These are phyloP conservation scores for Herpetomonas tarakana DNA, from an alignment of 208 protist genomes.

Conservation along the genomic window DNA sequence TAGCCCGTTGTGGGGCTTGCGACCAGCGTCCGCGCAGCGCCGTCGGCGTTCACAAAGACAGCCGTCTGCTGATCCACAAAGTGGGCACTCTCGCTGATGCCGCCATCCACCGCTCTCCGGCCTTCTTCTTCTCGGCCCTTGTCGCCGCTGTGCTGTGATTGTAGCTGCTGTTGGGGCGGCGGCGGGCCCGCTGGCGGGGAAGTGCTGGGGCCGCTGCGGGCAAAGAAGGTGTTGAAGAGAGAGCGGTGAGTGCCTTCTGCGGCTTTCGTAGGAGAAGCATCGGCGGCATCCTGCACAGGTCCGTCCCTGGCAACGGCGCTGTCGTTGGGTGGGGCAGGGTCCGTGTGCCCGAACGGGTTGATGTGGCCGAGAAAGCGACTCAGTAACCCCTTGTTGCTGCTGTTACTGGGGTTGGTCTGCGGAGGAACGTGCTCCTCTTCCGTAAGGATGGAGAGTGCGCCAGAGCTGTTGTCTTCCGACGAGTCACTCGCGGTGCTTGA, in stretches of 20 bases:
- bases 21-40: conserved; percentile 8
- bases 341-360: conserved; percentile 11
- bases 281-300: no score
- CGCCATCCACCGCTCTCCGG: background rate
- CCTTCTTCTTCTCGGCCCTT: background rate
- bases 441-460: background rate
- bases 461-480: background rate
- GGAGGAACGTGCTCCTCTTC: background rate
- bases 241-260: no score
- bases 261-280: no score
- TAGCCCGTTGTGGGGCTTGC: conserved; percentile 7
- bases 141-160: no score
- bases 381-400: background rate
- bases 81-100: background rate
- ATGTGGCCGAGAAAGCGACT: conserved; percentile 1
- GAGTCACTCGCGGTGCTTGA: background rate
- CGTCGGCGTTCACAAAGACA: conserved; percentile 16
- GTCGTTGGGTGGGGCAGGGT: no score
- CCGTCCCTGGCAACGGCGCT: no score
- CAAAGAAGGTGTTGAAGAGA: no score
- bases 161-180: no score
- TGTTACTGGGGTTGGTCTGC: background rate
- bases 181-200: no score
- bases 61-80: conserved; percentile 1
- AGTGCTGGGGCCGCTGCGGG: no score